phyloP scores from a whole-genome alignment of 805 yeast genomes.

The Candida qinlingensis region DNA sequence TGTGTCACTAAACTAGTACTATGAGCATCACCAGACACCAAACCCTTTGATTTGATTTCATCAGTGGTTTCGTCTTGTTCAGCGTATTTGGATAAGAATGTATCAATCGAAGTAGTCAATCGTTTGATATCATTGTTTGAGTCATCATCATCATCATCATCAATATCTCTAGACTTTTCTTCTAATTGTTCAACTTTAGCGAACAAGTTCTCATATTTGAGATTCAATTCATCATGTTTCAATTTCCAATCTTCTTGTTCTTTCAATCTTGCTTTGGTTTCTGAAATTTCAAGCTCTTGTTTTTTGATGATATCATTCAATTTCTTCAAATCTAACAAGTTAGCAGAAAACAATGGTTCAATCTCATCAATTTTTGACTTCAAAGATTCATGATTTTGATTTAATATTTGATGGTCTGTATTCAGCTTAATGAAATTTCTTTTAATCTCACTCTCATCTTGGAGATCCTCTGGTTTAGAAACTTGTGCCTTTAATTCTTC shows the following conservation, averaged over 20 bases:
- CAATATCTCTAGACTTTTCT: slow-evolving; percentile 30
- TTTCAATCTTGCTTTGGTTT: slow-evolving; percentile 35
- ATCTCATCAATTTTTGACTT: slow-evolving; percentile 38
- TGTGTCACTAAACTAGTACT: slow-evolving; percentile 19
- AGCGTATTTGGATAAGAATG: slow-evolving; percentile 25
- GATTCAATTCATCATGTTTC: slow-evolving; percentile 43
- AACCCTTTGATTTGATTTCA: slow-evolving; percentile 8
- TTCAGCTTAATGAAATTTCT: slow-evolving; percentile 39
- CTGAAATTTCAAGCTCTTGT: slow-evolving; percentile 43
- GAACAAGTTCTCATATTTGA: slow-evolving; percentile 38
- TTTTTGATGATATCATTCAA: slow-evolving; percentile 49
- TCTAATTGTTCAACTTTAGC: slow-evolving; percentile 40
- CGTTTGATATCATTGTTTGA: slow-evolving; percentile 11
- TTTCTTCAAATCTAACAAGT: slow-evolving; percentile 45
- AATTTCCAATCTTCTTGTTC: slow-evolving; percentile 40
- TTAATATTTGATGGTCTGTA: slow-evolving; percentile 39
- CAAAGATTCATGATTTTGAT: slow-evolving; percentile 39
- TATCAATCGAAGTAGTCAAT: slow-evolving; percentile 25
- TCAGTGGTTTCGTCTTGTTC: slow-evolving; percentile 16
- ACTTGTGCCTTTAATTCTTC: slow-evolving; percentile 17
- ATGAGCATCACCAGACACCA: neutral
- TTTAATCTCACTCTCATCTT: slow-evolving; percentile 29
- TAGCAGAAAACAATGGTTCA: slow-evolving; percentile 48
- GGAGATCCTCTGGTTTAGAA: slow-evolving; percentile 15
- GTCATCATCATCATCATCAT: slow-evolving; percentile 10